Conservation (phyloP, 345 rosid genomes). For the Cardamine resedifolia region DNA sequence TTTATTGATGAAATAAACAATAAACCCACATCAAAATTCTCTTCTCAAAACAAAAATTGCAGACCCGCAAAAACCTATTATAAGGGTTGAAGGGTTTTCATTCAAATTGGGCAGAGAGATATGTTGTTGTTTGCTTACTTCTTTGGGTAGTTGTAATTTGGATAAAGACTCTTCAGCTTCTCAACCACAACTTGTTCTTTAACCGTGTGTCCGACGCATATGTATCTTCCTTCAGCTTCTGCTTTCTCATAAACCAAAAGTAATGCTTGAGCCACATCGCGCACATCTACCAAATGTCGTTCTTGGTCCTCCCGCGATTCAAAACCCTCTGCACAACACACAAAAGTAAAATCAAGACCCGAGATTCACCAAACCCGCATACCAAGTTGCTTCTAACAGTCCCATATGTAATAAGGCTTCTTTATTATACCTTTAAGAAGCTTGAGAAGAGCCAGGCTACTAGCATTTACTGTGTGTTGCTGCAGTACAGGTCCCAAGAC, state of each 20-base stretch:
- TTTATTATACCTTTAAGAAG: constrained; percentile 56
- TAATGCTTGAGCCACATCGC: constrained; percentile 63
- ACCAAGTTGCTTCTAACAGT: neutral
- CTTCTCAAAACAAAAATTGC: neutral
- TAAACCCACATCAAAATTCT: neutral
- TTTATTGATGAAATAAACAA: neutral
- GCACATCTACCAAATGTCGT: constrained; percentile 49
- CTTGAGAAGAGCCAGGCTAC: constrained; percentile 49
- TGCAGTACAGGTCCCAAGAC: constrained; percentile 63
- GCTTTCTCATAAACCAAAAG: constrained; percentile 59
- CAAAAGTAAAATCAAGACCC: neutral
- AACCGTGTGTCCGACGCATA: constrained; percentile 44
- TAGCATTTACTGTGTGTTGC: constrained; percentile 55
- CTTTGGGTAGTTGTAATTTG: constrained; percentile 55
- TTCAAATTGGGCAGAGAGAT: neutral
- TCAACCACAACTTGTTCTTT: constrained; percentile 41
- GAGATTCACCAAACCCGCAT: constrained; percentile 8
- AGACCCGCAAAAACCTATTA: neutral
- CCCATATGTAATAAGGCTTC: neutral
- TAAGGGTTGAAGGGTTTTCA: neutral
- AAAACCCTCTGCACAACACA: constrained; percentile 41
- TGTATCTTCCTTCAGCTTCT: constrained; percentile 70
- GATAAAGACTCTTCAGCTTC: constrained; percentile 54
- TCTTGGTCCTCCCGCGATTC: constrained; percentile 43
- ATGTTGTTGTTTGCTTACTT: constrained; percentile 37